Conservation (phyloP, 306 rosid genomes). For the Erythrophleum fordii region DNA sequence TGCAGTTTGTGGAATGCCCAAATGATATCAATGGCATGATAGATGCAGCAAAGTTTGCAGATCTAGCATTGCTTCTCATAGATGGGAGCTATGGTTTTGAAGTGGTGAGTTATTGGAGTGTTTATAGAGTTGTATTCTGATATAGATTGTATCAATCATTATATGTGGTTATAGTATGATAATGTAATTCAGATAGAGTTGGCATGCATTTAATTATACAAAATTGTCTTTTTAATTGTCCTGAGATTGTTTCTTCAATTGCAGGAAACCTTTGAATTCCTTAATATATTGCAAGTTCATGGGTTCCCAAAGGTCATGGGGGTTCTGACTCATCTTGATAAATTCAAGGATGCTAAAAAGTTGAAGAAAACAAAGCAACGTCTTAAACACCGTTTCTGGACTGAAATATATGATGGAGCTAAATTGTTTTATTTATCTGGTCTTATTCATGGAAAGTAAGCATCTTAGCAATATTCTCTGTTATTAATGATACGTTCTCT, state of each 20-base stretch:
- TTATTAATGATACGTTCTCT: neutral
- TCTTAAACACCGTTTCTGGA: constrained; percentile 93
- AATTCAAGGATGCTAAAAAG: constrained; percentile 81
- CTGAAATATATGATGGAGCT: constrained; percentile 92
- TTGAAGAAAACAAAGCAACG: constrained; percentile 86
- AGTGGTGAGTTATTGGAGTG: constrained; percentile 67
- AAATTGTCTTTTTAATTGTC: neutral
- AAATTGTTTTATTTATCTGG: constrained; percentile 94
- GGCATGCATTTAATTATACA: neutral
- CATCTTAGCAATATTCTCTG: constrained; percentile 13
- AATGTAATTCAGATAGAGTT: neutral
- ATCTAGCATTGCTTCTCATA: constrained; percentile 89
- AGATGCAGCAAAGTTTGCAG: constrained; percentile 92
- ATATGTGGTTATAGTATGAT: neutral
- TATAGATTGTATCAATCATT: neutral
- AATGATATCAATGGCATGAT: constrained; percentile 94
- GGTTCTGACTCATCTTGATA: constrained; percentile 94
- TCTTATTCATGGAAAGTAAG: constrained; percentile 90
- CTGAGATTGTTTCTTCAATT: constrained; percentile 1
- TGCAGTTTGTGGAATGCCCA: constrained; percentile 95
- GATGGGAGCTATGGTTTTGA: constrained; percentile 96
- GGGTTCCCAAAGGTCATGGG: constrained; percentile 98
- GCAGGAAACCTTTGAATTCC: constrained; percentile 98
- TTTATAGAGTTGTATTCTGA: neutral
- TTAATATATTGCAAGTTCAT: constrained; percentile 87